phyloP scores from a whole-genome alignment of 2,329 filamentous ascomycete genomes.

The Stagonosporopsis rhizophila region DNA sequence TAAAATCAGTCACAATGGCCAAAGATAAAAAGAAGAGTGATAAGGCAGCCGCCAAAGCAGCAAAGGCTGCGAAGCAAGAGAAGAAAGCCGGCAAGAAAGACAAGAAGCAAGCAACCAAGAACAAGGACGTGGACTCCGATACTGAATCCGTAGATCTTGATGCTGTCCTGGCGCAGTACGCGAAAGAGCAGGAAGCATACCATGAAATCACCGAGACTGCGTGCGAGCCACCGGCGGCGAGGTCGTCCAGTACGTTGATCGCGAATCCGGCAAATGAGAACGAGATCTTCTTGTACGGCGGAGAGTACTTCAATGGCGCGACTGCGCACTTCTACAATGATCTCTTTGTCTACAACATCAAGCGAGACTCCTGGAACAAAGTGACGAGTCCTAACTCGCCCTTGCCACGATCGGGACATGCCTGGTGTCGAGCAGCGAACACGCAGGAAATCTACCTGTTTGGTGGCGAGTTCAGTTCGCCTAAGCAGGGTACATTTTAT shows the following conservation, averaged over 20 bases:
- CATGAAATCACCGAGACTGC: constrained; percentile 88
- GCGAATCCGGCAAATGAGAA: constrained; percentile 86
- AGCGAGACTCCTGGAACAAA: constrained; percentile 86
- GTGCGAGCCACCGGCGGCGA: constrained; percentile 74
- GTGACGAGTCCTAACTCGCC: constrained; percentile 92
- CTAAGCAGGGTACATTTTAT: constrained; percentile 98
- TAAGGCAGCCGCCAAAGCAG: constrained; percentile 60
- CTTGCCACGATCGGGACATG: constrained; percentile 88
- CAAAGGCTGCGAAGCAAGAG: constrained; percentile 75
- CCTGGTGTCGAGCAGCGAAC: constrained; percentile 91
- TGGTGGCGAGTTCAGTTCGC: constrained; percentile 94
- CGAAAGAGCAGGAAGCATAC: constrained; percentile 88
- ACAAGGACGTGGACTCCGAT: constrained; percentile 81
- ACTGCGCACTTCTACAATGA: constrained; percentile 76
- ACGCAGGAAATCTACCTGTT: constrained; percentile 87
- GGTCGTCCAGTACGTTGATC: constrained; percentile 81
- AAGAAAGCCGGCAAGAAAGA: constrained; percentile 79
- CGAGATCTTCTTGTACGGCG: constrained; percentile 89
- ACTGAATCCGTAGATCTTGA: constrained; percentile 93
- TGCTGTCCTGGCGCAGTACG: constrained; percentile 89
- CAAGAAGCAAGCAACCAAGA: constrained; percentile 78
- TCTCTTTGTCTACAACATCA: constrained; percentile 74
- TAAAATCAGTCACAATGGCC: constrained; percentile 48
- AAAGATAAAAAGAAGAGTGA: constrained; percentile 61
- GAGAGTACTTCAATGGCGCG: constrained; percentile 94